These are phyloP conservation scores for Helminthosporium solani DNA, from an alignment of 2,329 filamentous ascomycete genomes.

Conservation along the genomic window DNA sequence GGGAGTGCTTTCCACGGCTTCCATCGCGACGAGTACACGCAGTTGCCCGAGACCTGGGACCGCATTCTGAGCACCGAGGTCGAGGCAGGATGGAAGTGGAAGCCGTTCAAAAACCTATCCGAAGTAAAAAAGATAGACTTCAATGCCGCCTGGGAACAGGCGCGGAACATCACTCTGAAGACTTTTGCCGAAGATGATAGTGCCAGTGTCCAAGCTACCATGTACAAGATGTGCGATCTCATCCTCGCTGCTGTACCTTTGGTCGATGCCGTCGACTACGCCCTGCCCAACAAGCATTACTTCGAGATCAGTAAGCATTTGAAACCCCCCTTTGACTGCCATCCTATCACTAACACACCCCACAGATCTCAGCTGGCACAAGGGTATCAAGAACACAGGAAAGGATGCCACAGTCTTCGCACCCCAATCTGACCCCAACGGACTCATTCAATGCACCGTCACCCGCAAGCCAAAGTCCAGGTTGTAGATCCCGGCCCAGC, in stretches of 20 bases:
- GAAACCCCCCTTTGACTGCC: background rate
- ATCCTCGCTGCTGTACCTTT: conserved; percentile 76
- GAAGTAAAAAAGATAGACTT: conserved; percentile 72
- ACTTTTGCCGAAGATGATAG: conserved; percentile 88
- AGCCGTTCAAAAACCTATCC: conserved; percentile 63
- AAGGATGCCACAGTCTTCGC: conserved; percentile 94
- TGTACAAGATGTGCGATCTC: conserved; percentile 97
- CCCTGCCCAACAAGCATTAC: conserved; percentile 97
- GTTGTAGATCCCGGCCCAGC: conserved; percentile 34
- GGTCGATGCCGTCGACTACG: conserved; percentile 73
- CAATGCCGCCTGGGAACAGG: conserved; percentile 73
- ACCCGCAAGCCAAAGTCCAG: conserved; percentile 56
- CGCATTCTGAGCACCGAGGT: conserved; percentile 94
- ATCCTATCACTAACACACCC: conserved; percentile 15
- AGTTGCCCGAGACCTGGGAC: conserved; percentile 87
- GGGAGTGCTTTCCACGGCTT: conserved; percentile 96
- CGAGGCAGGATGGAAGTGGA: conserved; percentile 84
- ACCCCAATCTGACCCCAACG: conserved; percentile 89
- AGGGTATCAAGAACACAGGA: conserved; percentile 91
- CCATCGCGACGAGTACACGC: conserved; percentile 89
- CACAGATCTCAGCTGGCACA: conserved; percentile 92
- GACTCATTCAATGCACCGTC: conserved; percentile 92
- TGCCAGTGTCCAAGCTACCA: conserved; percentile 91
- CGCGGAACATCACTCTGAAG: conserved; percentile 83
- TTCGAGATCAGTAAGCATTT: conserved; percentile 79